These are phyloP conservation scores for Akanthomyces uredinophilus DNA, from an alignment of 2,329 filamentous ascomycete species.

Conservation along the genomic window DNA sequence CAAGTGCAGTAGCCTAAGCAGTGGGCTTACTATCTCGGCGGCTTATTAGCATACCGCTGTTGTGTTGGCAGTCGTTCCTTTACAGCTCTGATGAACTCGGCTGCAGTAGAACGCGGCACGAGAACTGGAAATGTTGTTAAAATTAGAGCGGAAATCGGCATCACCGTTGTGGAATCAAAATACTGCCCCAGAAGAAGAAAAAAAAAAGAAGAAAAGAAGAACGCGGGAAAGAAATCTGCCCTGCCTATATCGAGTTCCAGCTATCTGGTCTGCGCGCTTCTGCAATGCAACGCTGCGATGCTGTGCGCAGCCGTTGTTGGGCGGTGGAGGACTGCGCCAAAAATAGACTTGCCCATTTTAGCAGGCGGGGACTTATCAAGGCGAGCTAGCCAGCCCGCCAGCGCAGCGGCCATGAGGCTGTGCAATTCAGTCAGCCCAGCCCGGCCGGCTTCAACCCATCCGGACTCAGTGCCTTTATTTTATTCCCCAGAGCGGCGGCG, in stretches of 20 bases:
- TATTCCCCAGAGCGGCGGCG: neutral
- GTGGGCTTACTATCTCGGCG: neutral
- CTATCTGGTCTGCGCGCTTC: neutral
- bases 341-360: neutral
- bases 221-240: too few species aligned
- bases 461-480: neutral
- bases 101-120: neutral
- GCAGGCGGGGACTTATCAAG: neutral
- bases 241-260: neutral
- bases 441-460: neutral
- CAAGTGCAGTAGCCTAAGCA: neutral
- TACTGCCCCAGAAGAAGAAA: too few species aligned
- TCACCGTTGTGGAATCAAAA: slow-evolving; percentile 2
- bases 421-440: neutral
- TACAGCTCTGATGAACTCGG: too few species aligned
- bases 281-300: neutral
- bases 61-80: too few species aligned
- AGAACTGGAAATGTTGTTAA: neutral
- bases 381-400: neutral
- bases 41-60: too few species aligned
- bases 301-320: slow-evolving; percentile 4
- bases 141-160: neutral
- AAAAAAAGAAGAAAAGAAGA: too few species aligned
- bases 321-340: neutral
- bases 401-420: neutral